Conservation (phyloP, 2,329 filamentous ascomycete species). For the Clathrospora elynae region DNA sequence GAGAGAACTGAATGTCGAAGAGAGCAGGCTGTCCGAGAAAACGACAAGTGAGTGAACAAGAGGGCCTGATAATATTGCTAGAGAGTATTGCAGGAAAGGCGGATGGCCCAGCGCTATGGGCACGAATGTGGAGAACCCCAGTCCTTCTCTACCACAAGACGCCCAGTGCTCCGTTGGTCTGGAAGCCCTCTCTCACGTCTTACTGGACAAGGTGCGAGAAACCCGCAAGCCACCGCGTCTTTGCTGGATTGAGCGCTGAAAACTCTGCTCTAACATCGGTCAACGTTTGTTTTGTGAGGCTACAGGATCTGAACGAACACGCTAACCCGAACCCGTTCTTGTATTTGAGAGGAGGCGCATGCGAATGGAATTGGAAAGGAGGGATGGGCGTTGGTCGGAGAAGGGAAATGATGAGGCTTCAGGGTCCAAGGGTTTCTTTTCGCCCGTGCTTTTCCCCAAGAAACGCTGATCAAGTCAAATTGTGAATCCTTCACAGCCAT, state of each 20-base stretch:
- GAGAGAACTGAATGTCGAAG: neutral
- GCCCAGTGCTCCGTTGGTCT: constrained; percentile 26
- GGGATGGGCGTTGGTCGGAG: constrained; percentile 12
- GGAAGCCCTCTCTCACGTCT: neutral
- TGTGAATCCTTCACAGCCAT: constrained; percentile 1
- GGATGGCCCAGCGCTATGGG: constrained; percentile 40
- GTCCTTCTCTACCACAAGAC: constrained; percentile 25
- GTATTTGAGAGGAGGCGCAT: constrained; percentile 2
- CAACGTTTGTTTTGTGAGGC: constrained; percentile 6
- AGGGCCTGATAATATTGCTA: constrained; percentile 34
- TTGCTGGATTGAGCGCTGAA: constrained; percentile 4
- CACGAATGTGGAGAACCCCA: constrained; percentile 41
- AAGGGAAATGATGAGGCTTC: constrained; percentile 16
- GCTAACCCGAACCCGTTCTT: neutral
- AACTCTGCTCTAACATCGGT: constrained; percentile 4
- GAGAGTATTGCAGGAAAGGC: constrained; percentile 19
- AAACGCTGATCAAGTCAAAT: constrained; percentile 7
- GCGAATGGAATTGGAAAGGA: constrained; percentile 3
- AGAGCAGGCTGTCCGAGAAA: constrained; percentile 15
- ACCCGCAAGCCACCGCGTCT: constrained; percentile 17
- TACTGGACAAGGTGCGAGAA: constrained; percentile 20
- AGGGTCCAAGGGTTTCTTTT: constrained; percentile 8
- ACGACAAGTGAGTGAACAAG: constrained; percentile 15
- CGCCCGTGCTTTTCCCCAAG: constrained; percentile 8
- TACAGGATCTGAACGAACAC: constrained; percentile 2